Evolutionary conservation across 1,139 yeast species (phyloP), one percentile per base, ranked within the genome.

Genomic region (Yamadazyma dushanensis): DNA sequence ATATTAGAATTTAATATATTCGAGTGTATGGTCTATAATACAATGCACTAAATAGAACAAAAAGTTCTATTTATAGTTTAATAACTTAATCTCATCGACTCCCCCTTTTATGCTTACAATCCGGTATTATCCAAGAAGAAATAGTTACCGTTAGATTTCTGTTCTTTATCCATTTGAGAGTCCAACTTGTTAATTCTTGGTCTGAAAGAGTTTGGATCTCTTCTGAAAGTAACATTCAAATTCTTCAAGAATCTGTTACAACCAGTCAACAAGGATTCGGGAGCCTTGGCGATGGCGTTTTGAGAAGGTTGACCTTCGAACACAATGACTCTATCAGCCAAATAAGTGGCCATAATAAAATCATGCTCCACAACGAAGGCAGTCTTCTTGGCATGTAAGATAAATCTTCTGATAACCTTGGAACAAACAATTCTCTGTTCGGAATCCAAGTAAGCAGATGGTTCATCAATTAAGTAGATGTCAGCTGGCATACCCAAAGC

Each of bases 361-460:
- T 92, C 99, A 82, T 92, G 99, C 83, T 92, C 99, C 43, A 92
- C 99, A 54, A 92, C 75, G 61, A 92, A 92, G 8, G 98, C 98
- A 32, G 98, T 89, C 76, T 90, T 92, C 74, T 92, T 90, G 51
- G 97, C 80, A 63, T 92, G 98, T 61, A 92, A 73, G 57, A 94
- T 87, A 60, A 88, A 92, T 66, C 96, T 84, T 78, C 97, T 86
- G 57, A 92, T 94, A 50, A 92, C 98, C 74, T 92, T 92, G 41
- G 98, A 86, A 74, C 98, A 94, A 52, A 92, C 84, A 59, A 92
- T 88, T 88, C 99, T 97, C 70, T 92, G 99, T 70, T 92, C 99
- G 41, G 97, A 90, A 71, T 92, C 98, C 63, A 92, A 79, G 69
- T 92, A 92, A 26, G 98, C 99, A 41, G 97, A 88, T 34, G 98